Evolutionary conservation across 371 early-diverging fungal species (phyloP).

Genomic region (Lichtheimia ornata): DNA sequence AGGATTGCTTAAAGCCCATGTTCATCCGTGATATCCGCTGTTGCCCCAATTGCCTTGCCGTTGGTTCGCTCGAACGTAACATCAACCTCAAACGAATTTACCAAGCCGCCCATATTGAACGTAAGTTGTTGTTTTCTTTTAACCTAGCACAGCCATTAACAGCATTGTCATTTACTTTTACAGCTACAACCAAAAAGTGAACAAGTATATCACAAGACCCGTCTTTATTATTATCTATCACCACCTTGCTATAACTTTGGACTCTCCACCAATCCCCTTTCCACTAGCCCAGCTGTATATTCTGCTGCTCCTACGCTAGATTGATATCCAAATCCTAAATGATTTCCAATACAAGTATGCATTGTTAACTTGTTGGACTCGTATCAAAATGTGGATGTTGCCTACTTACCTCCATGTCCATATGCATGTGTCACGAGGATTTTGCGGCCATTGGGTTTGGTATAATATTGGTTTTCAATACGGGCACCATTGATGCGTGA

Average conservation of each 20-base stretch:
- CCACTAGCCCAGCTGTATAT: slow-evolving; percentile 47
- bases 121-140: too few species aligned
- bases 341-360: not conserved
- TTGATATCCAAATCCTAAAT: slow-evolving; percentile 56
- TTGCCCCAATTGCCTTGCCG: slow-evolving; percentile 4
- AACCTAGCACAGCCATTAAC: too few species aligned
- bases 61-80: not conserved
- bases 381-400: too few species aligned
- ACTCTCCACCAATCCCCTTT: slow-evolving; percentile 21
- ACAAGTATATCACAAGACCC: too few species aligned
- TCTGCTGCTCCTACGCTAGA: slow-evolving; percentile 77
- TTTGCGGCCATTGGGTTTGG: slow-evolving; percentile 36
- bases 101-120: not conserved
- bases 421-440: slow-evolving; percentile 72
- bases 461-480: slow-evolving; percentile 59
- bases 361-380: not conserved
- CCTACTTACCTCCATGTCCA: slow-evolving; percentile 70
- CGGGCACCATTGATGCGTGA: slow-evolving; percentile 67
- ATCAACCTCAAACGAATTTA: not conserved
- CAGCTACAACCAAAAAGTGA: too few species aligned
- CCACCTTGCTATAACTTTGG: slow-evolving; percentile 4
- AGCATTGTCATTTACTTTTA: too few species aligned
- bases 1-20: not conserved
- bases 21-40: not conserved
- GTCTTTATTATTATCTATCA: too few species aligned